A percentile compares a stretch with the other conserved stretches of the same genome.
phyloP scores from a whole-genome alignment of 2,329 filamentous ascomycete species.

The Fusarium fracticaudum region DNA sequence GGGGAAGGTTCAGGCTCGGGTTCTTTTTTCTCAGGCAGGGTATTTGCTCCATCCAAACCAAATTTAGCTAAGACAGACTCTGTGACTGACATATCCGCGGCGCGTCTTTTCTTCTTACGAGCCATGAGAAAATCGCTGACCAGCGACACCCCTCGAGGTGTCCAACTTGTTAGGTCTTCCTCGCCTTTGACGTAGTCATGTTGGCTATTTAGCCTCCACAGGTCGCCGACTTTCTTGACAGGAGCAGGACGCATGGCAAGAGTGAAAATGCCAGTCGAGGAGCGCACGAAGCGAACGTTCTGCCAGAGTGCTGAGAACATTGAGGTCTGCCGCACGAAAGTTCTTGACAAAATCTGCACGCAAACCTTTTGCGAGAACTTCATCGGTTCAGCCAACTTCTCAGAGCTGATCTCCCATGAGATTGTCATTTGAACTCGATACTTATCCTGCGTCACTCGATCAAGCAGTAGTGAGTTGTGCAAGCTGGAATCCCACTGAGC shows the following conservation, averaged over 20 bases:
- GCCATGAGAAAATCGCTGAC: slow-evolving; percentile 86
- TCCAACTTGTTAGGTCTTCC: slow-evolving; percentile 85
- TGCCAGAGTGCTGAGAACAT: slow-evolving; percentile 91
- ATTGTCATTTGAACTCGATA: slow-evolving; percentile 90
- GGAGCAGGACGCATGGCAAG: slow-evolving; percentile 86
- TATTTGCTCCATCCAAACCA: slow-evolving; percentile 56
- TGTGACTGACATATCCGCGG: slow-evolving; percentile 82
- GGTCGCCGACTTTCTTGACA: slow-evolving; percentile 88
- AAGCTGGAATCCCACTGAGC: slow-evolving; percentile 97
- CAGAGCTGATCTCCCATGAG: slow-evolving; percentile 85
- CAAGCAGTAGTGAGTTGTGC: slow-evolving; percentile 91
- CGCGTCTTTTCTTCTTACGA: slow-evolving; percentile 76
- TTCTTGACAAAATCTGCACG: slow-evolving; percentile 84
- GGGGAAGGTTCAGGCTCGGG: slow-evolving; percentile 50
- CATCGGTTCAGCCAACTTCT: slow-evolving; percentile 88
- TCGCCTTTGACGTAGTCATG: slow-evolving; percentile 97
- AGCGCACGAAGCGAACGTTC: slow-evolving; percentile 84
- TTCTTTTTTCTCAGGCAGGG: slow-evolving; percentile 46
- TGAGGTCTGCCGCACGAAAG: slow-evolving; percentile 85
- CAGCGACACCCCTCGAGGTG: slow-evolving; percentile 86
- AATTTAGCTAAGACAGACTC: slow-evolving; percentile 72
- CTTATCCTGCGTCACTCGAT: slow-evolving; percentile 91
- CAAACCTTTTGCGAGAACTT: slow-evolving; percentile 83
- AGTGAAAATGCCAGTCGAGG: slow-evolving; percentile 86
- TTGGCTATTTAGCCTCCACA: slow-evolving; percentile 96